Conservation (phyloP, 2,329 filamentous ascomycete species). For the Achaetomium macrosporum region DNA sequence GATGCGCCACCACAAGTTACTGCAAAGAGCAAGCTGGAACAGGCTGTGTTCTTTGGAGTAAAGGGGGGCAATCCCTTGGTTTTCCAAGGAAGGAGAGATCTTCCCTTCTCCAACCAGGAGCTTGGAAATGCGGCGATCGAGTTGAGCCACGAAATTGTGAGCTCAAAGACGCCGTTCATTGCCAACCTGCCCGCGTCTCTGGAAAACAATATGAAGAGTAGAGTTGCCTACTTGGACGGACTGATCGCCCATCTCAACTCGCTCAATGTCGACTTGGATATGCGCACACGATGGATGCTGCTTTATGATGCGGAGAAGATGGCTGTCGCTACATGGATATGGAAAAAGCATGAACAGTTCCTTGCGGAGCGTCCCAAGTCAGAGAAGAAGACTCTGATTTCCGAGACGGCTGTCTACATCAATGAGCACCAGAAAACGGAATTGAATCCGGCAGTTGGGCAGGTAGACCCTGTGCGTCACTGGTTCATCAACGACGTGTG, state of each 20-base stretch:
- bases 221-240: constrained; percentile 67
- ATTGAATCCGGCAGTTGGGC: constrained; percentile 56
- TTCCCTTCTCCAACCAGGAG: constrained; percentile 63
- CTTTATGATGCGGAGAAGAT: constrained; percentile 90
- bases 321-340: constrained; percentile 70
- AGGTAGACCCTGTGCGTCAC: constrained; percentile 73
- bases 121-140: constrained; percentile 69
- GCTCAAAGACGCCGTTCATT: constrained; percentile 69
- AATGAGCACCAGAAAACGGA: constrained; percentile 70
- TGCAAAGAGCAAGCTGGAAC: constrained; percentile 83
- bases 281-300: constrained; percentile 67
- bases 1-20: constrained; percentile 59
- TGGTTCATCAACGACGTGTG: constrained; percentile 78
- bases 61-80: constrained; percentile 82
- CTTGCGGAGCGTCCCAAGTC: constrained; percentile 53
- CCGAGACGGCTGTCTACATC: constrained; percentile 69
- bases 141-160: constrained; percentile 76
- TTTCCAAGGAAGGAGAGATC: constrained; percentile 62
- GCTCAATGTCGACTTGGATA: constrained; percentile 60
- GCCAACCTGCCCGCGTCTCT: constrained; percentile 67
- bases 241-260: constrained; percentile 66
- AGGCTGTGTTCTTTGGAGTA: constrained; percentile 87
- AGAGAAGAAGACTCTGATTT: constrained; percentile 63
- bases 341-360: constrained; percentile 71
- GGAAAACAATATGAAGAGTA: constrained; percentile 70